A percentile compares a stretch with the other conserved stretches of the same genome.
Conservation (phyloP, 1,139 yeast species). For the Meyerozyma sp. region DNA sequence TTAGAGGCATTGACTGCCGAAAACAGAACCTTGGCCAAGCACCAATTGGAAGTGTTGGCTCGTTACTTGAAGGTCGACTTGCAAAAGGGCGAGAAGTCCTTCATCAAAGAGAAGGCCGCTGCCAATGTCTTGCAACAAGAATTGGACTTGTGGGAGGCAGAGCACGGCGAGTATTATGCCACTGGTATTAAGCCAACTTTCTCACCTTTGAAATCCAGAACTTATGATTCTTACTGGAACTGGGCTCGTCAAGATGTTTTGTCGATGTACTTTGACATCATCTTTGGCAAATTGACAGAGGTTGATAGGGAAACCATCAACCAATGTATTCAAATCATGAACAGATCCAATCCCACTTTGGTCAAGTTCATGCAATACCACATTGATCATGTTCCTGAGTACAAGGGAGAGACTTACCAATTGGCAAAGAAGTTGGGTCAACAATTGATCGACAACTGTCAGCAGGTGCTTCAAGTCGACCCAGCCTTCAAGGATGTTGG, state of each 20-base stretch:
- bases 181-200: conserved; percentile 87
- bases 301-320: conserved; percentile 94
- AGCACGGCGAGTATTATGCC: conserved; percentile 94
- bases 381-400: conserved; percentile 85
- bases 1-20: conserved; percentile 91
- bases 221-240: conserved; percentile 97
- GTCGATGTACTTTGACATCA: conserved; percentile 90
- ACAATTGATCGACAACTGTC: conserved; percentile 92
- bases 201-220: conserved; percentile 89
- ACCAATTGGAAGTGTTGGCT: conserved; percentile 92
- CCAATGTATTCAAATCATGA: conserved; percentile 96
- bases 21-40: conserved; percentile 83
- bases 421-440: conserved; percentile 87
- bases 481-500: conserved; percentile 96
- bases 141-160: conserved; percentile 87
- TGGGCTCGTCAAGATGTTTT: conserved; percentile 99
- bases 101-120: conserved; percentile 84
- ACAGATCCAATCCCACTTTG: conserved; percentile 90
- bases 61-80: conserved; percentile 90
- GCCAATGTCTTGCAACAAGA: conserved; percentile 79
- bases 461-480: conserved; percentile 70
- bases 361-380: conserved; percentile 97
- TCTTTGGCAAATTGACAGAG: conserved; percentile 84
- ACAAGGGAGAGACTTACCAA: conserved; percentile 84
- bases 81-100: conserved; percentile 84